Conservation (phyloP, 2,329 filamentous ascomycete species). For the Acephala macrosclerotiorum region DNA sequence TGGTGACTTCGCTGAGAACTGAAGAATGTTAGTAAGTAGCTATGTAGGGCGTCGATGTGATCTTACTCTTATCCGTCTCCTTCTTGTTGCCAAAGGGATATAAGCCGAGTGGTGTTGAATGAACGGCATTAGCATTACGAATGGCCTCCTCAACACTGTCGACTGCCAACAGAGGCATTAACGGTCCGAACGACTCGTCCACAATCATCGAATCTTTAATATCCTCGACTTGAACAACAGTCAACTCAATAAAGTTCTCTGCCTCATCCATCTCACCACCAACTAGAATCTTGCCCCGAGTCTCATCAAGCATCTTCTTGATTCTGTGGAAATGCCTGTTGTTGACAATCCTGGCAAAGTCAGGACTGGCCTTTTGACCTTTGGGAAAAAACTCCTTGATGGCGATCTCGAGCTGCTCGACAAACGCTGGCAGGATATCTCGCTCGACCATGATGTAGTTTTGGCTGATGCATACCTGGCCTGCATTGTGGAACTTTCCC, state of each 20-base stretch:
- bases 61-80: constrained; percentile 76
- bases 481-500: constrained; percentile 86
- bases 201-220: constrained; percentile 78
- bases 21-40: constrained; percentile 22
- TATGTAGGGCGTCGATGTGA: constrained; percentile 10
- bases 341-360: constrained; percentile 85
- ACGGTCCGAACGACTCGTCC: constrained; percentile 92
- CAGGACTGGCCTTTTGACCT: constrained; percentile 78
- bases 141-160: constrained; percentile 87
- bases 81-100: constrained; percentile 85
- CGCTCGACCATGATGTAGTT: constrained; percentile 91
- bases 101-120: constrained; percentile 83
- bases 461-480: constrained; percentile 91
- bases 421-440: constrained; percentile 72
- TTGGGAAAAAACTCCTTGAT: constrained; percentile 83
- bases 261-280: constrained; percentile 84
- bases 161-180: constrained; percentile 83
- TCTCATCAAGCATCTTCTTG: constrained; percentile 89
- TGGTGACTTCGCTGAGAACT: constrained; percentile 70
- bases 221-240: constrained; percentile 83
- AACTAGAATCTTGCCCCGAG: constrained; percentile 82
- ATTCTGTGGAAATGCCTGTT: constrained; percentile 79
- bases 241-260: constrained; percentile 88
- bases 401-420: constrained; percentile 75
- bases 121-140: constrained; percentile 78